Percentiles rank a stretch among this genome's conserved stretches.
Conservation (phyloP, 2,329 filamentous ascomycete species). For the Bipolaris sorokiniana region DNA sequence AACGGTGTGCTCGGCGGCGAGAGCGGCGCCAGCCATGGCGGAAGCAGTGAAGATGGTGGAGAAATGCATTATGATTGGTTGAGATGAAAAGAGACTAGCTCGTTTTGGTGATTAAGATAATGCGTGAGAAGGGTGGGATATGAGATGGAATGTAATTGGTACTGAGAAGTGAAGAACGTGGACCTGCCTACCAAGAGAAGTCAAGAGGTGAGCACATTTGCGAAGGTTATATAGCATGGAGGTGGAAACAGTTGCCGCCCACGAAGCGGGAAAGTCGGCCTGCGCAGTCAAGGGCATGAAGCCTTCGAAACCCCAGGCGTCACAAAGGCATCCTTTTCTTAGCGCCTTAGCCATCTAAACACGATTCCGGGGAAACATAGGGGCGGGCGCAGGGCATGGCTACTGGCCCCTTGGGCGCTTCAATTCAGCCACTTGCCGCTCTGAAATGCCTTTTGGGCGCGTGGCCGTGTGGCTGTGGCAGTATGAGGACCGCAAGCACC, state of each 20-base stretch:
- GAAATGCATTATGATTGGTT: conserved; percentile 50
- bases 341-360: conserved; percentile 24
- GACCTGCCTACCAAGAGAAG: conserved; percentile 46
- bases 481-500: conserved; percentile 34
- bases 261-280: conserved; percentile 30
- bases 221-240: conserved; percentile 44
- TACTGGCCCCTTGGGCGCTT: conserved; percentile 41
- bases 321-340: conserved; percentile 38
- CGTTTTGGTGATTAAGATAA: conserved; percentile 29
- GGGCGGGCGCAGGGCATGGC: conserved; percentile 12
- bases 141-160: conserved; percentile 36
- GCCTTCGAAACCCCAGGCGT: conserved; percentile 43
- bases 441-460: conserved; percentile 22
- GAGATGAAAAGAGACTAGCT: conserved; percentile 41
- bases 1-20: conserved; percentile 43
- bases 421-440: conserved; percentile 35
- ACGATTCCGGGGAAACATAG: conserved; percentile 21
- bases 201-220: conserved; percentile 40
- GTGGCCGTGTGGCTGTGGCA: conserved; percentile 34
- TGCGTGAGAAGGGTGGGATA: conserved; percentile 25
- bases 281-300: conserved; percentile 40
- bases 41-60: conserved; percentile 42
- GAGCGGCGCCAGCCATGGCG: conserved; percentile 38
- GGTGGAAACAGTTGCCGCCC: conserved; percentile 35
- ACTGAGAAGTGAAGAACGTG: conserved; percentile 41